These are phyloP conservation scores for Paecilomyces sp. DNA, from an alignment of 2,329 filamentous ascomycete genomes.

Conservation along the genomic window DNA sequence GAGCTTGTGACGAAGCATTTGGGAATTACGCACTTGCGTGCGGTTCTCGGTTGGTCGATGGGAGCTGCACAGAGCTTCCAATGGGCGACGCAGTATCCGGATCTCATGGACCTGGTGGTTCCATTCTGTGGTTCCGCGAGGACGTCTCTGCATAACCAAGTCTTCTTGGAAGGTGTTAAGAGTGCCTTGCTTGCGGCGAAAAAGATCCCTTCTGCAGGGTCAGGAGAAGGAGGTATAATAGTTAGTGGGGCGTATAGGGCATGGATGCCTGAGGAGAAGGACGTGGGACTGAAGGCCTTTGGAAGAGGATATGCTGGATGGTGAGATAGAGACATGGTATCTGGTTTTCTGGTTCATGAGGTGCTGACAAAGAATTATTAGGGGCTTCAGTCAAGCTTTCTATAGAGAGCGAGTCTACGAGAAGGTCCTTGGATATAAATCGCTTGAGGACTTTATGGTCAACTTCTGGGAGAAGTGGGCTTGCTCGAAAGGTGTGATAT, in stretches of 20 bases:
- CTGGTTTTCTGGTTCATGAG: not conserved
- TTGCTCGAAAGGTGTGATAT: conserved; percentile 50
- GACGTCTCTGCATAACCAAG: conserved; percentile 60
- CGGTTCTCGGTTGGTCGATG: conserved; percentile 66
- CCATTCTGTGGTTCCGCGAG: conserved; percentile 62
- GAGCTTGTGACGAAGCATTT: conserved; percentile 58
- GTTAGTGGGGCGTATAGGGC: conserved; percentile 31
- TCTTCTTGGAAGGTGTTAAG: conserved; percentile 61
- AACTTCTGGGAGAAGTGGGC: conserved; percentile 73
- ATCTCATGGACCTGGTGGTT: conserved; percentile 58
- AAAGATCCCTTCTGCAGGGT: conserved; percentile 45
- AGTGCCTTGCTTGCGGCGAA: conserved; percentile 52
- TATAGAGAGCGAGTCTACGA: conserved; percentile 67
- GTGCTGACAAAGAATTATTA: conserved; percentile 8
- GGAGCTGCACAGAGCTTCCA: conserved; percentile 60
- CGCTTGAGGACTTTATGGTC: conserved; percentile 66
- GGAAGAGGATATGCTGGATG: conserved; percentile 71
- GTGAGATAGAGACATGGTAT: conserved; percentile 16
- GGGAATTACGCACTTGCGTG: conserved; percentile 51
- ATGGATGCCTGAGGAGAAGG: conserved; percentile 49
- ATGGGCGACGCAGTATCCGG: conserved; percentile 56
- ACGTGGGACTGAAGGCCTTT: conserved; percentile 60
- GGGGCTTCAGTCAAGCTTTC: conserved; percentile 73
- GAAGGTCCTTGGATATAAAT: conserved; percentile 55
- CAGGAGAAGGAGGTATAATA: conserved; percentile 39